Evolutionary conservation across 2,329 filamentous ascomycete species (phyloP), one percentile per base, ranked within the genome.

Genomic region (Neofusicoccum umdonicola): DNA sequence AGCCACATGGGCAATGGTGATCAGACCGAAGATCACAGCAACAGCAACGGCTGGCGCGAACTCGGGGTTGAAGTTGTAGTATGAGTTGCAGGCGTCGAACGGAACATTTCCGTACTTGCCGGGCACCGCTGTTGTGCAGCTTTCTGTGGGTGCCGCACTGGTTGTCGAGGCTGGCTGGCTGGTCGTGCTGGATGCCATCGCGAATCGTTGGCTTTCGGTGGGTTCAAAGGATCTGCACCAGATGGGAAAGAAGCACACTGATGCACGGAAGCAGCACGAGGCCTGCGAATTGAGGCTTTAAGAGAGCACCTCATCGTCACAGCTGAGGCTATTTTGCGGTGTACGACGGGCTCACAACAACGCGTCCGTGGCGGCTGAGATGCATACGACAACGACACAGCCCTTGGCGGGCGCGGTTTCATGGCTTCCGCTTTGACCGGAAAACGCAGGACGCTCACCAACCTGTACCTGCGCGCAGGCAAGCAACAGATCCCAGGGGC

Each of bases 11-110:
- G 69, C 65, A 44, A 72, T 17, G 6, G 68, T 71, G 5, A 71
- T 44, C 8, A 73, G 51, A 45, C 69, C 69, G 52, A 75, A 75
- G 47, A 74, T 65, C 6, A 67, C 50, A 17, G 68, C 57, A 56
- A 73, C 69, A 9, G 69, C 67, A 9, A 74, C 54, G 9, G 71
- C 71, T 4, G 68, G 68, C 9, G 67, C 44, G 61, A 72, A 71
- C 9, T 68, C 69, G 5, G 73, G 73, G 35, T 51, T 66, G 63
- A 71, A 73, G 15, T 67, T 52, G 66, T 69, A 75, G 31, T 71
- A 54, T 6, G 72, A 68, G 39, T 74, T 74, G 66, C 72, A 74
- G 12, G 72, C 69, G 4, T 68, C 65, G 9, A 68, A 64, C 31
- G 67, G 67, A 3, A 74, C 71, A 44, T 71, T 69, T 52, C 72